Base-by-base conservation (phyloP, 2,329 filamentous ascomycete genomes). In the Helotiales sp. region DNA sequence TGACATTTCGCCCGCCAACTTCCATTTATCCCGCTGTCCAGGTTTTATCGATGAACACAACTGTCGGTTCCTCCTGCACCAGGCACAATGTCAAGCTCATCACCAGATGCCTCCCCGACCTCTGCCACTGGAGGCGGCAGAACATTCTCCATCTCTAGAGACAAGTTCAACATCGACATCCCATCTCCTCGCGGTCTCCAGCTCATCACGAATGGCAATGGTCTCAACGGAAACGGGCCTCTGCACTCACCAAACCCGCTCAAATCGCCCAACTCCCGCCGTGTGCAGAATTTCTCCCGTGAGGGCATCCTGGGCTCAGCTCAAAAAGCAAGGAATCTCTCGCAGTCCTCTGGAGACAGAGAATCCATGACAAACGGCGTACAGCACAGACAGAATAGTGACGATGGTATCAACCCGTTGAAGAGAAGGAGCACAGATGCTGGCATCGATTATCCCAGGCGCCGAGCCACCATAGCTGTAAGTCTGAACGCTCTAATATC, bases 381-480 rank as follows among this genome's bases (percentile, higher is more conserved):
- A 67, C 80, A 83, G 72, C 85, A 83, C 65, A 65, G 67, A 50
- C 69, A 73, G 30, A 70, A 68, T 52, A 82, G 81, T 74, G 84
- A 88, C 71, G 85, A 89, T 73, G 83, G 83, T 63, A 81, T 83
- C 28, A 87, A 86, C 70, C 86, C 87, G 45, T 79, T 88, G 32
- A 89, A 89, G 78, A 82, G 87, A 73, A 84, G 87, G 72, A 88
- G 86, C 73, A 87, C 86, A 13, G 87, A 89, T 73, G 84, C 82
- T 40, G 85, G 84, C 20, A 81, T 89, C 57, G 87, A 90, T 76
- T 90, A 90, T 75, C 88, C 88, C 17, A 83, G 88, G 71, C 82
- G 88, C 71, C 82, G 88, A 75, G 88, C 88, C 47, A 90, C 86
- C 30, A 90, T 90, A 74, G 88, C 88, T 72, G 87, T 90, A 84